Conservation (phyloP, 2,329 filamentous ascomycete species). For the Cordyceps tenuipes region DNA sequence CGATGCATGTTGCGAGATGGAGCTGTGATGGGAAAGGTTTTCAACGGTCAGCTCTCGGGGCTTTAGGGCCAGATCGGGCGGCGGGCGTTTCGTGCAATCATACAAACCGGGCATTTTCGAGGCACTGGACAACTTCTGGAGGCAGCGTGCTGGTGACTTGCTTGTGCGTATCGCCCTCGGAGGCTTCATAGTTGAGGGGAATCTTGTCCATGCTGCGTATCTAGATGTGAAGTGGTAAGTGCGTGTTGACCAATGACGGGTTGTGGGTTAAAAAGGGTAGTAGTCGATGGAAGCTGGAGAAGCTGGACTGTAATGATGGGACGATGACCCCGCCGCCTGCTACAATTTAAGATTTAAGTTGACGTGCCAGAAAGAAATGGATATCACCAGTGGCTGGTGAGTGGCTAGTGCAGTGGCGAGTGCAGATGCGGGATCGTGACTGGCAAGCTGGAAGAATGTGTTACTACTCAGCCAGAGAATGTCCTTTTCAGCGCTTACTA, state of each 20-base stretch:
- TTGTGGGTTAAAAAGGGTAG: neutral
- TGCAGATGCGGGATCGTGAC: no score
- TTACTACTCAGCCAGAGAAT: no score
- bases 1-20: constrained; percentile 83
- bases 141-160: constrained; percentile 64
- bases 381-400: neutral
- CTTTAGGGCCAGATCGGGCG: constrained; percentile 11
- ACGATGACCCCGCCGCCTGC: neutral
- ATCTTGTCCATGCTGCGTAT: constrained; percentile 47
- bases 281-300: neutral
- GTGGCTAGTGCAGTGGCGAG: neutral
- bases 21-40: constrained; percentile 48
- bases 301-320: neutral
- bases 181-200: constrained; percentile 67
- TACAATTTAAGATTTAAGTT: no score
- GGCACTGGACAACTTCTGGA: constrained; percentile 76
- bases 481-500: no score
- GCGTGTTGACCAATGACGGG: neutral
- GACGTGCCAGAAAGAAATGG: neutral
- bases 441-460: no score
- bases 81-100: constrained; percentile 20
- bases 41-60: neutral
- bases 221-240: neutral
- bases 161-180: constrained; percentile 63
- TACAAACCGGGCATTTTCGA: constrained; percentile 94